A percentile compares a stretch with the other conserved stretches of the same genome.
Evolutionary conservation across 2,329 filamentous ascomycete genomes (phyloP).

Genomic region (Trichophyton schoenleinii): DNA sequence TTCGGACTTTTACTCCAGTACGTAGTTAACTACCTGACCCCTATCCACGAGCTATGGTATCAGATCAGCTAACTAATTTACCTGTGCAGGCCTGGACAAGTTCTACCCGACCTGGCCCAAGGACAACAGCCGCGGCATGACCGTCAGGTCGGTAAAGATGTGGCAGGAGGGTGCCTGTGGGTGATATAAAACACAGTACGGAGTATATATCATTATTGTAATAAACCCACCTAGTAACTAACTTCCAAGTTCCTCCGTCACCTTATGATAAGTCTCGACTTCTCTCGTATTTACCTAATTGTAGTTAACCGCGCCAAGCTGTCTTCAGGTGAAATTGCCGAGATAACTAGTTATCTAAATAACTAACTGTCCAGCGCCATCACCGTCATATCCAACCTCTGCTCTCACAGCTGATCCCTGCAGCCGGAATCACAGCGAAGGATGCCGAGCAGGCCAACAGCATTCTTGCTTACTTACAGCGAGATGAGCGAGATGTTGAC

Average conservation of each 20-base stretch:
- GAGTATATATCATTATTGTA: neutral
- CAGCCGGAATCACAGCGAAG: neutral
- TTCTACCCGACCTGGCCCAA: conserved; percentile 41
- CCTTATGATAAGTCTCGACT: neutral
- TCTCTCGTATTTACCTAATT: neutral
- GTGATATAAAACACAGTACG: neutral
- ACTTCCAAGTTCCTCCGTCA: neutral
- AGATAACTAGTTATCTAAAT: neutral
- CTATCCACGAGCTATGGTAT: neutral
- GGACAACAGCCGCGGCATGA: conserved; percentile 34
- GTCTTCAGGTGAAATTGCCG: neutral
- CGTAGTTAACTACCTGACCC: conserved; percentile 6
- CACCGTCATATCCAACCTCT: neutral
- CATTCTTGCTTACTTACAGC: neutral
- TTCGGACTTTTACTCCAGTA: conserved; percentile 32
- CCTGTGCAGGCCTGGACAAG: conserved; percentile 12
- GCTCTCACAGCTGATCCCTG: neutral
- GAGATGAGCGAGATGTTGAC: too few species aligned
- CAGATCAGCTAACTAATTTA: too few species aligned
- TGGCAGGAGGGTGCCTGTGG: conserved; percentile 31
- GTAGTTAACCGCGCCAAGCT: neutral
- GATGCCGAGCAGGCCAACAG: neutral
- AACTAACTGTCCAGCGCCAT: neutral
- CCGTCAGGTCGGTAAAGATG: conserved; percentile 37
- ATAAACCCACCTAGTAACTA: neutral